Percentiles rank a stretch among this genome's conserved stretches.
Evolutionary conservation across 352 stramenopile genomes (phyloP).

Genomic region (Pythium aristosporum): DNA sequence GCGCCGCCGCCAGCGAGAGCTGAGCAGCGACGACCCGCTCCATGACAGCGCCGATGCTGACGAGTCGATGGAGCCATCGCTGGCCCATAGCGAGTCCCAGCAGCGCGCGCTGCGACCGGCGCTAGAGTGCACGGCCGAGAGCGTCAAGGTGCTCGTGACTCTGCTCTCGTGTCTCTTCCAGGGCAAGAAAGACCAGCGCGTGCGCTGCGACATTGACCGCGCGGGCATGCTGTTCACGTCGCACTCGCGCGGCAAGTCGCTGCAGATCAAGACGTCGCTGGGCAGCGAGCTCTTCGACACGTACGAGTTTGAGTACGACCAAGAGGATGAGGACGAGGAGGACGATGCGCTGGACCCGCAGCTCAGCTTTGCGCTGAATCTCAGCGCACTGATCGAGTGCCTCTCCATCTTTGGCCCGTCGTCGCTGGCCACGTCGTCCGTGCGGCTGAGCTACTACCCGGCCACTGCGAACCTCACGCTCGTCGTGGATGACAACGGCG

Average conservation of each 20-base stretch:
- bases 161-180: conserved; percentile 63
- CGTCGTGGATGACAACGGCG: conserved; percentile 78
- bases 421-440: conserved; percentile 65
- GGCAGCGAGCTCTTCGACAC: conserved; percentile 73
- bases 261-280: conserved; percentile 86
- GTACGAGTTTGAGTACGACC: conserved; percentile 40
- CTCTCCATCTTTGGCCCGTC: conserved; percentile 75
- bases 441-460: conserved; percentile 67
- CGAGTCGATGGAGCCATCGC: conserved; percentile 9
- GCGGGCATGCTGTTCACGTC: conserved; percentile 69
- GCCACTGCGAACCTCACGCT: conserved; percentile 60
- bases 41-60: background rate
- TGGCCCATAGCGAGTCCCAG: background rate
- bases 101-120: conserved; percentile 28
- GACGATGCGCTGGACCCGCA: conserved; percentile 33
- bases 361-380: conserved; percentile 73
- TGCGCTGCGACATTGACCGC: conserved; percentile 72
- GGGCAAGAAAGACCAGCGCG: conserved; percentile 74
- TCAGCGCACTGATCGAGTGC: conserved; percentile 74
- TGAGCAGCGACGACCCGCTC: background rate
- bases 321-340: conserved; percentile 14
- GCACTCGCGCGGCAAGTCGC: conserved; percentile 83
- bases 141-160: conserved; percentile 73
- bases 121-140: conserved; percentile 60
- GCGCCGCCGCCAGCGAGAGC: conserved; percentile 4